A percentile compares a stretch with the other conserved stretches of the same genome.
Evolutionary conservation across 805 yeast genomes (phyloP).

Genomic region (Teunomyces lycoperdinae): DNA sequence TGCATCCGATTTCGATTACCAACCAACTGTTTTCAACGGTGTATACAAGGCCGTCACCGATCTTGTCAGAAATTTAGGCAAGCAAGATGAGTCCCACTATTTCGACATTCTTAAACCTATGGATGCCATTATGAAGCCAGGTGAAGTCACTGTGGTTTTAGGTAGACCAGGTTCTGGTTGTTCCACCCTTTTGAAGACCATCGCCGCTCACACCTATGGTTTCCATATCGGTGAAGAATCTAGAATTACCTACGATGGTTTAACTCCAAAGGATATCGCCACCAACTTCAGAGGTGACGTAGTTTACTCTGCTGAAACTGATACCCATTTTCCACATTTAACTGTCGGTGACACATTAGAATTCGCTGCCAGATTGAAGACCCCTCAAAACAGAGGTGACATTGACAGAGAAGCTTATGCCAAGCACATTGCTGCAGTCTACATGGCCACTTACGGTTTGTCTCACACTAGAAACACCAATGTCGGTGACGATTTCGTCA

Average conservation of each 20-base stretch:
- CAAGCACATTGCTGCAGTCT: constrained; percentile 46
- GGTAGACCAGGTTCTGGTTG: constrained; percentile 42
- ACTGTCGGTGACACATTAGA: constrained; percentile 54
- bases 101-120: constrained; percentile 28
- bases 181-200: constrained; percentile 35
- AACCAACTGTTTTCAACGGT: constrained; percentile 52
- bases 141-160: constrained; percentile 36
- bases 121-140: constrained; percentile 32
- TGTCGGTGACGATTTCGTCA: constrained; percentile 64
- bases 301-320: constrained; percentile 42
- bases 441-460: constrained; percentile 49
- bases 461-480: constrained; percentile 59
- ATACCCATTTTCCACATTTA: constrained; percentile 54
- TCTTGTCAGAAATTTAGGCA: constrained; percentile 10
- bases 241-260: constrained; percentile 10
- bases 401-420: constrained; percentile 30
- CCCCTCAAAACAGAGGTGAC: constrained; percentile 56
- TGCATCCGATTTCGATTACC: constrained; percentile 65
- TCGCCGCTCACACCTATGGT: constrained; percentile 34
- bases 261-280: constrained; percentile 7
- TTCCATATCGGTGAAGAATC: constrained; percentile 15
- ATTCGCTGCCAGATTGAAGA: constrained; percentile 49
- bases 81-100: constrained; percentile 18
- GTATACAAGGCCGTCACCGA: constrained; percentile 16
- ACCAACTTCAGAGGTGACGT: constrained; percentile 33